Conservation (phyloP, 78 protist genomes). For the Cyanophora paradoxa region DNA sequence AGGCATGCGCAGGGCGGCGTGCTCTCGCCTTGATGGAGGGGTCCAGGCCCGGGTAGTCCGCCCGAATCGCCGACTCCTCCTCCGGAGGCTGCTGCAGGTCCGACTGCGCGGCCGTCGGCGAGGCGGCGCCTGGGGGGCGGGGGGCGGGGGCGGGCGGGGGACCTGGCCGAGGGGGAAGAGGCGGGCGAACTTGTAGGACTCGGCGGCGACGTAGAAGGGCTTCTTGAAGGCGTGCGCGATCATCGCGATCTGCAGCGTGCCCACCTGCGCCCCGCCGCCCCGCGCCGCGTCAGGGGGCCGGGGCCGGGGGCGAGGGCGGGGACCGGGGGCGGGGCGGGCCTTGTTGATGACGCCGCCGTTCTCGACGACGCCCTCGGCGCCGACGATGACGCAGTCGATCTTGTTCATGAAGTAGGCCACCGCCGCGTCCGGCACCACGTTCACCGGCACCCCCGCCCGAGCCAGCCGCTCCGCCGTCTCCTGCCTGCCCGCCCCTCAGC, state of each 20-base stretch:
- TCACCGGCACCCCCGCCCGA: constrained; percentile 62
- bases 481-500: no score
- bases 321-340: constrained; percentile 27
- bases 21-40: no score
- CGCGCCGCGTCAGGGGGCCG: neutral
- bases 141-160: no score
- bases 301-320: neutral
- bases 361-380: constrained; percentile 97
- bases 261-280: constrained; percentile 21
- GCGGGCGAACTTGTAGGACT: constrained; percentile 89
- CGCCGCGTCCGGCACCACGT: constrained; percentile 81
- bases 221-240: constrained; percentile 77
- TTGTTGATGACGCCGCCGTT: constrained; percentile 94
- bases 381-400: constrained; percentile 82
- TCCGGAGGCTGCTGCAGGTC: no score
- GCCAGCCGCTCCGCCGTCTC: constrained; percentile 36
- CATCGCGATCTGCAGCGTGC: constrained; percentile 80
- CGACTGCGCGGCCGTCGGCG: no score
- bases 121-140: no score
- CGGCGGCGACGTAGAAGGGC: constrained; percentile 93
- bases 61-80: no score
- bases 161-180: constrained; percentile 76
- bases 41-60: no score
- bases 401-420: constrained; percentile 63
- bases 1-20: no score